Evolutionary conservation across 2,329 filamentous ascomycete species (phyloP), one percentile per base, ranked within the genome.

Genomic region (Fonsecaea pedrosoi): DNA sequence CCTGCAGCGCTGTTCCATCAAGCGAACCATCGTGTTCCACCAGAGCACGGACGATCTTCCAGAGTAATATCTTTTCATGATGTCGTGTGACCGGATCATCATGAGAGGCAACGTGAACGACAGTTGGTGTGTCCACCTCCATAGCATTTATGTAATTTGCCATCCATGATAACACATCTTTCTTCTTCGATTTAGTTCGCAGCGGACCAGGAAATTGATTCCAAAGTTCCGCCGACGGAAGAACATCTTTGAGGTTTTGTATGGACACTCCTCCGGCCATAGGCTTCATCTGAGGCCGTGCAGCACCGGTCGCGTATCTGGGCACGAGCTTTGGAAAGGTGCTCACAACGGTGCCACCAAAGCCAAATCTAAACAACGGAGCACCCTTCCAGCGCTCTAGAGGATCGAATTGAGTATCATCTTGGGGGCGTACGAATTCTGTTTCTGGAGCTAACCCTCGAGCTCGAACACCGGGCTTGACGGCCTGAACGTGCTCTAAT

Each of bases 171-270:
- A 94, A 73, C 0, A 92, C 86, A 62, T 99, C 94, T 81, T 98
- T 99, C 84, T 99, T 99, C 83, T 97, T 98, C 1, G 89, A 88
- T 76, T 97, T 98, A 48, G 89, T 86, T 77, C 90, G 93, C 34
- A 99, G 81, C 2, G 96, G 95, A 0, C 95, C 95, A 0, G 95
- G 95, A 74, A 98, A 98, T 72, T 89, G 92, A 18, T 87, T 85
- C 57, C 95, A 81, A 2, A 89, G 86, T 38, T 95, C 92, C 30
- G 87, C 82, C 8, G 93, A 81, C 4, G 91, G 88, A 54, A 92
- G 81, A 35, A 92, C 82, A 53, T 93, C 88, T 75, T 90, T 95
- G 69, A 92, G 85, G 72, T 86, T 90, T 69, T 88, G 86, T n/a
- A 94, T 82, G 73, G 89, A 92, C 30, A 97, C 87, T 72, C 94